Evolutionary conservation across 2,329 filamentous ascomycete genomes (phyloP), one percentile per base, ranked within the genome.

Genomic region (Fusarium papillatum): DNA sequence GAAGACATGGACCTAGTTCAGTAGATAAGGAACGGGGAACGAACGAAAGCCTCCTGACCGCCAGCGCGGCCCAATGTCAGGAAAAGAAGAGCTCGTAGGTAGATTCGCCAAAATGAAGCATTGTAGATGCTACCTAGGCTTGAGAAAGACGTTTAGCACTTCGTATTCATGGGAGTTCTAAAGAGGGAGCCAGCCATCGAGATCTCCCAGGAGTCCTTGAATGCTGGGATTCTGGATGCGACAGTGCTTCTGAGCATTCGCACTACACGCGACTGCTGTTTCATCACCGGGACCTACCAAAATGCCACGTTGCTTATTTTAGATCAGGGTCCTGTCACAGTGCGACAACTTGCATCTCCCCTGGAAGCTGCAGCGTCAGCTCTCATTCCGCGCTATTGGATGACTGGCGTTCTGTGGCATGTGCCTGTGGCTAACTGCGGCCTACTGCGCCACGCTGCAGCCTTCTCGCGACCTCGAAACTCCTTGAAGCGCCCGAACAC

Each of bases 1-100:
- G 81, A 81, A 70, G 82, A 79, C 83, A 84, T 84, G 61, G 71
- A 69, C 69, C 63, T 38, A 24, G 62, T 66, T 70, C 39, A 69
- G 61, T 38, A 61, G 60, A 34, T 46, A 48, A 36, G 26, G 16
- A 66, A 57, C 29, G 43, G 24, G 64, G 59, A 72, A 69, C 57
- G 62, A 70, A 69, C 55, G 70, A 72, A 61, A 39, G 66, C 73
- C 71, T 73, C 59, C 71, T 60, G 71, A 71, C 74, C 73, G 68
- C 77, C 74, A 55, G 68, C 57, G 72, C 74, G 72, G 77, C 76
- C 79, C 76, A 70, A 71, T 72, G 72, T 80, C 75, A 79, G 36
- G 68, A 69, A 70, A 70, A 64, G 39, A 65, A 60, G 22, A 39
- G 41, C 63, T 65, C 72, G 39, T 69, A 46, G 34, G 62, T 68